A percentile compares a stretch with the other conserved stretches of the same genome.
Evolutionary conservation across 2,329 filamentous ascomycete species (phyloP).

Genomic region (Tolypocladium capitatum): DNA sequence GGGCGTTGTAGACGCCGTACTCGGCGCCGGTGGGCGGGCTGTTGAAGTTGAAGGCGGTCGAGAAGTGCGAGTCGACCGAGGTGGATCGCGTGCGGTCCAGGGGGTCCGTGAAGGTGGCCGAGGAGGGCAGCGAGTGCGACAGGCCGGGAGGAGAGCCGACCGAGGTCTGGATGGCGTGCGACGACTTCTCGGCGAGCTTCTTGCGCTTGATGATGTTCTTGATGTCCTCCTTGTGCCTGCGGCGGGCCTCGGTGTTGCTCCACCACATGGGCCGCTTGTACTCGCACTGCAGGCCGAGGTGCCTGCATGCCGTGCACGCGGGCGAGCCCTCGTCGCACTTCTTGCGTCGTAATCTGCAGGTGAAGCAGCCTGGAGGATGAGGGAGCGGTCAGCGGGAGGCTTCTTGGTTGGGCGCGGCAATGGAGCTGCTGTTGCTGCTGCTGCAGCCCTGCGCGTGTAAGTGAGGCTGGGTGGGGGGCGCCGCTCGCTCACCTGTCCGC

Average conservation of each 20-base stretch:
- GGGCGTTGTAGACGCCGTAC: constrained; percentile 48
- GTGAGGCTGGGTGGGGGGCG: constrained; percentile 8
- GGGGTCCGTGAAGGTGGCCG: constrained; percentile 65
- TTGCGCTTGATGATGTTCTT: constrained; percentile 97
- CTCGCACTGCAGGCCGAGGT: constrained; percentile 77
- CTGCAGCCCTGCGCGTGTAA: constrained; percentile 11
- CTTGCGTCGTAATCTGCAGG: constrained; percentile 52
- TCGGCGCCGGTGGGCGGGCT: constrained; percentile 40
- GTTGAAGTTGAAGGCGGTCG: constrained; percentile 61
- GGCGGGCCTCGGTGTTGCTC: constrained; percentile 80
- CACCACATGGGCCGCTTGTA: constrained; percentile 97
- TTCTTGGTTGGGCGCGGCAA: not conserved
- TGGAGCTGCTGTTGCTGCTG: not conserved
- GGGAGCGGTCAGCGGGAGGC: constrained; percentile 1
- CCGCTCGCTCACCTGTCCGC: constrained; percentile 81
- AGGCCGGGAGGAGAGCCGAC: constrained; percentile 61
- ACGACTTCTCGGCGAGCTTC: constrained; percentile 79
- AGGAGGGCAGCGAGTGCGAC: constrained; percentile 70
- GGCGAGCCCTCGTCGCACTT: constrained; percentile 56
- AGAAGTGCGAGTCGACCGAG: constrained; percentile 71
- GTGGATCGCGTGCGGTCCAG: constrained; percentile 60
- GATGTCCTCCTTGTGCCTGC: constrained; percentile 83
- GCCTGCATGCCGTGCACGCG: constrained; percentile 52
- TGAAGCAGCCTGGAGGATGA: constrained; percentile 45
- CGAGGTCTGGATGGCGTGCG: constrained; percentile 40